These are phyloP conservation scores for Pseudopithomyces chartarum DNA, from an alignment of 2,329 filamentous ascomycete species.

Conservation along the genomic window DNA sequence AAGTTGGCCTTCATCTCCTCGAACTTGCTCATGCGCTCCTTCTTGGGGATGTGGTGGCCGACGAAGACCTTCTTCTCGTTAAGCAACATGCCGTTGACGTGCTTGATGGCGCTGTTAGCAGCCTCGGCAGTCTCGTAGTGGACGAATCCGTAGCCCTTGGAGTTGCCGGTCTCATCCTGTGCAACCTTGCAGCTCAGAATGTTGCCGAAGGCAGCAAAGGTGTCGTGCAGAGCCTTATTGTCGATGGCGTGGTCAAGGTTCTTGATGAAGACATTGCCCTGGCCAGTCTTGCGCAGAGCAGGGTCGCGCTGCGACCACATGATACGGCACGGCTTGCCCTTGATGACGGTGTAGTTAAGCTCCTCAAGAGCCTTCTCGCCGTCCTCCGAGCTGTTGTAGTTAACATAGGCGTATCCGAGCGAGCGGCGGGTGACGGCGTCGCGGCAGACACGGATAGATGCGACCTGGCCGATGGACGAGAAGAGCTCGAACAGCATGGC, in stretches of 20 bases:
- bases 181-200: constrained; percentile 99
- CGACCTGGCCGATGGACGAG: constrained; percentile 98
- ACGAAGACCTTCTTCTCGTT: constrained; percentile 99
- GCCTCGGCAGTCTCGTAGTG: constrained; percentile 99
- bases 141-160: constrained; percentile 98
- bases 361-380: constrained; percentile 99
- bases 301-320: constrained; percentile 99
- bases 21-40: constrained; percentile 99
- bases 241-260: constrained; percentile 98
- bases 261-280: constrained; percentile 99
- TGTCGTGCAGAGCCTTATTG: constrained; percentile 99
- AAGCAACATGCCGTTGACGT: constrained; percentile 98
- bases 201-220: constrained; percentile 97
- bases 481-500: constrained; percentile 99
- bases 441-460: constrained; percentile 99
- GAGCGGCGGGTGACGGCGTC: constrained; percentile 98
- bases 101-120: constrained; percentile 96
- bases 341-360: constrained; percentile 99
- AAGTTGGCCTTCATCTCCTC: constrained; percentile 99
- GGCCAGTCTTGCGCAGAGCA: constrained; percentile 97
- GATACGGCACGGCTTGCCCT: constrained; percentile 98
- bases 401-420: constrained; percentile 98
- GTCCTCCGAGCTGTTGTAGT: constrained; percentile 97
- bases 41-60: constrained; percentile 99
- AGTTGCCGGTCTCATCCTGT: constrained; percentile 94